Base-by-base conservation (phyloP, 331 rosid species). In the Erythrophleum ivorense region DNA sequence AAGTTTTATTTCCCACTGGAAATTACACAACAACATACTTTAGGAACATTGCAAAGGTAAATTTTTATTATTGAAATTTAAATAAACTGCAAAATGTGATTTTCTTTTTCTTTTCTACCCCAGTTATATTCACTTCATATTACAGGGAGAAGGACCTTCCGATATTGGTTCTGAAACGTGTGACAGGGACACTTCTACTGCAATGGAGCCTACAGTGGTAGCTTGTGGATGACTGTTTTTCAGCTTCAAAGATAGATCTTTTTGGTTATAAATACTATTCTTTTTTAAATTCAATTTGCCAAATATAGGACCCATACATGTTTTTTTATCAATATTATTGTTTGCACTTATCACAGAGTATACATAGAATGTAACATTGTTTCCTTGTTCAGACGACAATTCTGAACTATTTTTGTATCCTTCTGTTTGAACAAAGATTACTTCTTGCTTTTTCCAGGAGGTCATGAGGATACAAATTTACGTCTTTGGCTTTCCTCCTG, bases 1-100 rank as follows among this genome's bases (percentile, higher is more conserved):
- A 93, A 85, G 88, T 78, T 80, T 73, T 93, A 72, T 91, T 91
- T 83, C 94, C 97, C 57, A 87, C 93, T 1, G 94, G 87, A 89
- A 93, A 89, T 81, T 89, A 90, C 88, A 87, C 91, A 1, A 85
- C 88, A 62, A 90, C 93, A 6, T 90, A 87, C 78, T 91, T 93
- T 71, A 87, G 98, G 83, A 95, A 92, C 82, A 76, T 95, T 86
- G 94, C 97, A 41, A 95, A 93, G 97, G 98, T 95, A 84, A 67
- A 57, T n/a, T 19, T 52, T 63, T 59, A 34, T 36, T 2, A 72
- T 74, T 31, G 11, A 43, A 55, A 65, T 14, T 36, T 29, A 6
- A 76, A 70, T 41, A 54, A 57, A 10, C 6, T 78, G 60, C 13
- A 71, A 54, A 0, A 45, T 77, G 24, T 4, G 19, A 55, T 77